phyloP scores from a whole-genome alignment of 148 eudicot genomes.

The Arbutus unedo region DNA sequence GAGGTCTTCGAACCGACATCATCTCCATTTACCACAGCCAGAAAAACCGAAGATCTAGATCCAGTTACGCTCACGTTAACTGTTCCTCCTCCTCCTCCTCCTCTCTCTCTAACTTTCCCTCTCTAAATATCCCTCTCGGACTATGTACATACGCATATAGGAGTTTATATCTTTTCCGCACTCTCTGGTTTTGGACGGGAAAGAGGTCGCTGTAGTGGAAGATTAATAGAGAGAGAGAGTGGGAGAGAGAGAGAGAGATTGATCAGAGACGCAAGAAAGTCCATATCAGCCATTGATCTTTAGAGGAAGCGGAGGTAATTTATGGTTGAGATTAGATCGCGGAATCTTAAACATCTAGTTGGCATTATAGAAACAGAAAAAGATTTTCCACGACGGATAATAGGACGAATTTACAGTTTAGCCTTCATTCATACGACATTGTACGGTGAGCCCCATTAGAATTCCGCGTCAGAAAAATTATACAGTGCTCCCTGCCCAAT shows the following conservation, averaged over 20 bases:
- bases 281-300: not conserved
- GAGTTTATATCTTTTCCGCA: not conserved
- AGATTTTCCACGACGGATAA: not conserved
- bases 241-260: not conserved
- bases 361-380: not conserved
- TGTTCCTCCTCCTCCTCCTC: not conserved
- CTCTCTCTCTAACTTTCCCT: not conserved
- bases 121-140: not conserved
- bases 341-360: not conserved
- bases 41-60: not conserved
- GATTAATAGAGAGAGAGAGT: not conserved
- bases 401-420: too few relatives aligned
- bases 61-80: not conserved
- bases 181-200: not conserved
- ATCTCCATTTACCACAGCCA: not conserved
- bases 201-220: not conserved
- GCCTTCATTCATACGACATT: too few relatives aligned
- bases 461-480: too few relatives aligned
- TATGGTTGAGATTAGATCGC: slow-evolving; percentile 9
- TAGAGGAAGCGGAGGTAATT: not conserved
- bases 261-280: not conserved
- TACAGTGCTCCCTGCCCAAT: too few relatives aligned
- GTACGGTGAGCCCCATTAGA: too few relatives aligned
- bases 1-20: slow-evolving; percentile 11
- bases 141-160: not conserved